phyloP scores from a whole-genome alignment of 345 rosid species.

The Salix viminalis region DNA sequence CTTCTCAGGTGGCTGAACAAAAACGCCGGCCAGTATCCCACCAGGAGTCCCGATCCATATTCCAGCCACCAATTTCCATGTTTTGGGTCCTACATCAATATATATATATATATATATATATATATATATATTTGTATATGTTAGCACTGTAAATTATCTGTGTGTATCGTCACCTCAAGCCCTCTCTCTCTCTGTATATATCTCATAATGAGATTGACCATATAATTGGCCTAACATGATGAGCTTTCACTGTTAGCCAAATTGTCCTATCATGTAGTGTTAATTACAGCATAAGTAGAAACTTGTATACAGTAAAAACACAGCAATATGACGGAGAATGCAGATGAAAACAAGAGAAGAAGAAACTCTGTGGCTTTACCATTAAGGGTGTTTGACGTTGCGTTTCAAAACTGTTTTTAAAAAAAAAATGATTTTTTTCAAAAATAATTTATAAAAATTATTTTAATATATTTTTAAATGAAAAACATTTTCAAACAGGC shows the following conservation, averaged over 20 bases:
- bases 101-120: no score
- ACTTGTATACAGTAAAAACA: not conserved
- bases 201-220: not conserved
- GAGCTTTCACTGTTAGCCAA: not conserved
- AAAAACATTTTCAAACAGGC: no score
- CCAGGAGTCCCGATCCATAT: slow-evolving; percentile 29
- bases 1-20: slow-evolving; percentile 32
- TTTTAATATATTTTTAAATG: no score
- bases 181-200: not conserved
- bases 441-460: no score
- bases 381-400: not conserved
- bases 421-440: no score
- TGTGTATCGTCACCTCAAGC: not conserved
- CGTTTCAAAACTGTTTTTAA: no score
- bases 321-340: not conserved
- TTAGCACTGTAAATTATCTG: slow-evolving; percentile 9
- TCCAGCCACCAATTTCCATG: slow-evolving; percentile 38
- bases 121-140: not conserved
- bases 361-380: not conserved
- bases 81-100: slow-evolving; percentile 28
- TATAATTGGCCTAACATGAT: slow-evolving; percentile 2
- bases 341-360: not conserved
- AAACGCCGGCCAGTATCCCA: slow-evolving; percentile 32
- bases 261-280: not conserved
- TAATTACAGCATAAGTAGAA: not conserved